These are phyloP conservation scores for Gynostemma pentaphyllum DNA, from an alignment of 306 rosid genomes.

Conservation along the genomic window DNA sequence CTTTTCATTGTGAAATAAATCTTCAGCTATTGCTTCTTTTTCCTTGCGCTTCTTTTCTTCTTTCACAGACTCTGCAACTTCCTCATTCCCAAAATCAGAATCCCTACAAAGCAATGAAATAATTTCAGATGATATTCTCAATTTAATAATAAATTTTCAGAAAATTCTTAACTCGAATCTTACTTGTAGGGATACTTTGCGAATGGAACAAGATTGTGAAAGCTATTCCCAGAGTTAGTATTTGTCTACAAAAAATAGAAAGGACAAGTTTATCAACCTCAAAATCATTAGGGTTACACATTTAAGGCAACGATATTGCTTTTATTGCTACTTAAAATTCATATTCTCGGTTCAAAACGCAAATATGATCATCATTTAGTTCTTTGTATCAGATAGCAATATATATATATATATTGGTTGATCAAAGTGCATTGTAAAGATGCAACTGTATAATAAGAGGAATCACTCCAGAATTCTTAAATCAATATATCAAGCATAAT, in stretches of 20 bases:
- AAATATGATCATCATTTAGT: background rate
- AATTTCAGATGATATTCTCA: constrained; percentile 6
- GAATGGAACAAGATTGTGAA: constrained; percentile 60
- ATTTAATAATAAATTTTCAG: constrained; percentile 8
- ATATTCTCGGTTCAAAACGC: background rate
- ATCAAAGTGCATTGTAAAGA: background rate
- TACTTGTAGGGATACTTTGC: constrained; percentile 72
- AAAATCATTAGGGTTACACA: background rate
- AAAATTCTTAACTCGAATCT: constrained; percentile 18
- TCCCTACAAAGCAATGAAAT: constrained; percentile 32
- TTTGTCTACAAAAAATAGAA: constrained; percentile 37
- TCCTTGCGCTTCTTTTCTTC: constrained; percentile 72
- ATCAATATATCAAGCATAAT: background rate
- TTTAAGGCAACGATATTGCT: background rate
- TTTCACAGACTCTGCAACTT: constrained; percentile 33
- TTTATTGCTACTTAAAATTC: background rate
- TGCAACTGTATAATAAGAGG: background rate
- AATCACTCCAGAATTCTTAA: background rate
- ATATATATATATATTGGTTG: background rate
- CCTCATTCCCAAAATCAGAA: constrained; percentile 51
- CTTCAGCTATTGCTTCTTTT: constrained; percentile 78
- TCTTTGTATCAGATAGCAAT: background rate
- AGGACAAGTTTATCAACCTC: background rate
- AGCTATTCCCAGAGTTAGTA: constrained; percentile 69
- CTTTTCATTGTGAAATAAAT: constrained; percentile 63